A percentile compares a stretch with the other conserved stretches of the same genome.
phyloP scores from a whole-genome alignment of 2,329 filamentous ascomycete species.

The Mycosphaerelloides madeirae region DNA sequence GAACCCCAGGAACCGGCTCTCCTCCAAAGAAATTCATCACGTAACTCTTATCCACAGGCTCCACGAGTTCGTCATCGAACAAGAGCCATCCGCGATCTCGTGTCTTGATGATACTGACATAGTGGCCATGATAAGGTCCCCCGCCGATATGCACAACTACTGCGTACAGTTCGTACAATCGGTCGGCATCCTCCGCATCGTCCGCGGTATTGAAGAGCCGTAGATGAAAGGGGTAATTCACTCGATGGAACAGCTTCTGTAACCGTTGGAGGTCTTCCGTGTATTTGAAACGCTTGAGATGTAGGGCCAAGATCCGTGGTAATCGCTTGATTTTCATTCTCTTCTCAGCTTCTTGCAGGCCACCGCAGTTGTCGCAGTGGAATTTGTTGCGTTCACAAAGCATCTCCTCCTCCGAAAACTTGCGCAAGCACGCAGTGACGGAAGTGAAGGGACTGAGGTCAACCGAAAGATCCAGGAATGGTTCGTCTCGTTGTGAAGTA shows the following conservation, averaged over 20 bases:
- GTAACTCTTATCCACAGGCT: slow-evolving; percentile 94
- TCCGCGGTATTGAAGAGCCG: slow-evolving; percentile 97
- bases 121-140: slow-evolving; percentile 95
- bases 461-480: slow-evolving; percentile 91
- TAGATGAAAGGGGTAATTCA: slow-evolving; percentile 94
- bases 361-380: slow-evolving; percentile 94
- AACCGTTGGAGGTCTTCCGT: slow-evolving; percentile 90
- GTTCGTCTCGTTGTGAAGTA: slow-evolving; percentile 88
- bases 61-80: slow-evolving; percentile 98
- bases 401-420: slow-evolving; percentile 98
- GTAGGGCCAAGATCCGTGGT: slow-evolving; percentile 84
- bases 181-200: slow-evolving; percentile 87
- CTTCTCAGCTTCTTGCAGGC: slow-evolving; percentile 95
- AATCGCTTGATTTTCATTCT: slow-evolving; percentile 98
- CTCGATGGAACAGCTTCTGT: slow-evolving; percentile 93
- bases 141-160: slow-evolving; percentile 97
- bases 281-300: slow-evolving; percentile 97
- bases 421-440: slow-evolving; percentile 87
- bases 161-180: slow-evolving; percentile 92
- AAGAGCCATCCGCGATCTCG: slow-evolving; percentile 92
- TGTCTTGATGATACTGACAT: slow-evolving; percentile 96
- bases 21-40: slow-evolving; percentile 97
- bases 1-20: slow-evolving; percentile 44
- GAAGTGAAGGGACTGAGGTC: slow-evolving; percentile 94
- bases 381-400: slow-evolving; percentile 98